Evolutionary conservation across 441 rosid genomes (phyloP).

Genomic region (Pelargonium cotyledonis): DNA sequence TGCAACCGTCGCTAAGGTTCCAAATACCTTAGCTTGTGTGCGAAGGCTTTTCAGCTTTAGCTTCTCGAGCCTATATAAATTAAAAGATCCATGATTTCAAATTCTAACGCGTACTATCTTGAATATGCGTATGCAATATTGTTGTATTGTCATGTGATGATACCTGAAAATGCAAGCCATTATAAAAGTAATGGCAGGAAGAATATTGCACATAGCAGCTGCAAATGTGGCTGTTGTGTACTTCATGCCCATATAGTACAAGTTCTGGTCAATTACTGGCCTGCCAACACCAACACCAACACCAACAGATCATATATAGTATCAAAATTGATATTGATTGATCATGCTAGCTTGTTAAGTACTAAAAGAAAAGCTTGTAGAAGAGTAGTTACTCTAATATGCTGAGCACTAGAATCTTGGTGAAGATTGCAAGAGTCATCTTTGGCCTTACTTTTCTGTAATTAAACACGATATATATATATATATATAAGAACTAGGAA

Average conservation of each 20-base stretch:
- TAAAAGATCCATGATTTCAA: too few relatives aligned
- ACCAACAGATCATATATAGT: not conserved
- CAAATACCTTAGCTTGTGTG: conserved; percentile 61
- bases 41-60: conserved; percentile 43
- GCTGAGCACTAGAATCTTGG: conserved; percentile 52
- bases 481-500: too few relatives aligned
- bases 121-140: not conserved
- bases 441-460: conserved; percentile 76
- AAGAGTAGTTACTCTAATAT: conserved; percentile 47
- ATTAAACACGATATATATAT: not conserved
- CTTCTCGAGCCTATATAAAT: conserved; percentile 52
- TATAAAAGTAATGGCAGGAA: conserved; percentile 81
- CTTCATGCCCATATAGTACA: conserved; percentile 77
- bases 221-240: conserved; percentile 85
- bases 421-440: conserved; percentile 64
- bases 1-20: conserved; percentile 73
- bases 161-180: conserved; percentile 67
- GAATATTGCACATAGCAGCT: conserved; percentile 67
- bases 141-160: not conserved
- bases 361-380: not conserved
- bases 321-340: too few relatives aligned
- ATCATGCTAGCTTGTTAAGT: not conserved
- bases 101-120: too few relatives aligned
- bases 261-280: conserved; percentile 88
- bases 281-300: too few relatives aligned